These are phyloP conservation scores for Volvariella surrecta DNA, from an alignment of 1,284 basidiomycete genomes.

Conservation along the genomic window DNA sequence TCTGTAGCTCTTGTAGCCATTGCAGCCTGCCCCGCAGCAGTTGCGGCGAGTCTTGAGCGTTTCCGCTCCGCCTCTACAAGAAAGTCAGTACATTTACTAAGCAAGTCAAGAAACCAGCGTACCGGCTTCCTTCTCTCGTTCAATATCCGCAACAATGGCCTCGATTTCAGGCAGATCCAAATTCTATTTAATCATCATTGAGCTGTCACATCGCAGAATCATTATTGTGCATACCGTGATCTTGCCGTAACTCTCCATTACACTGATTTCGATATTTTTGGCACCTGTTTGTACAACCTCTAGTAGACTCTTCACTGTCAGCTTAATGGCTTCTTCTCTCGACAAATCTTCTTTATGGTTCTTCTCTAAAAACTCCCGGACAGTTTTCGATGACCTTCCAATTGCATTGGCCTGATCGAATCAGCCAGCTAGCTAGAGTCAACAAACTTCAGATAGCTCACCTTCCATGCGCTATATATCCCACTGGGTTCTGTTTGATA, in stretches of 20 bases:
- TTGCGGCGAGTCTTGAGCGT: conserved; percentile 67
- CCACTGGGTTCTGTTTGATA: conserved; percentile 98
- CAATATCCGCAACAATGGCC: conserved; percentile 84
- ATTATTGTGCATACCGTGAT: conserved; percentile 82
- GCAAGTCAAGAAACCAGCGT: conserved; percentile 21
- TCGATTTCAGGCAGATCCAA: conserved; percentile 85
- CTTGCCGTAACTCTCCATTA: conserved; percentile 92
- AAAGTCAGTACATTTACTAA: no score
- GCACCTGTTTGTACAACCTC: conserved; percentile 99
- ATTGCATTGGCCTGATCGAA: conserved; percentile 86
- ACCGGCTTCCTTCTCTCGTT: conserved; percentile 94
- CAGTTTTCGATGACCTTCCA: conserved; percentile 96
- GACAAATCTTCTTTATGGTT: conserved; percentile 91
- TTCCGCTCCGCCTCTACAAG: conserved; percentile 82
- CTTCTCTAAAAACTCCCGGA: conserved; percentile 98
- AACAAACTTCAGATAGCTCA: conserved; percentile 23
- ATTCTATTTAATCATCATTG: conserved; percentile 40
- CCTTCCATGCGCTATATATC: conserved; percentile 99
- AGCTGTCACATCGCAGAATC: conserved; percentile 19
- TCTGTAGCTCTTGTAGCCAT: conserved; percentile 57
- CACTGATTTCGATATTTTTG: conserved; percentile 97
- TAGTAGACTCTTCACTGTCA: conserved; percentile 92
- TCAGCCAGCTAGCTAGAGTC: no score
- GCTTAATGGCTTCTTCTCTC: conserved; percentile 87
- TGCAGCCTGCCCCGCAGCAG: conserved; percentile 77